Percentiles rank a stretch among this genome's conserved stretches.
These are phyloP conservation scores for Eurotiales sp. DNA, from an alignment of 2,329 filamentous ascomycete genomes.

Conservation along the genomic window DNA sequence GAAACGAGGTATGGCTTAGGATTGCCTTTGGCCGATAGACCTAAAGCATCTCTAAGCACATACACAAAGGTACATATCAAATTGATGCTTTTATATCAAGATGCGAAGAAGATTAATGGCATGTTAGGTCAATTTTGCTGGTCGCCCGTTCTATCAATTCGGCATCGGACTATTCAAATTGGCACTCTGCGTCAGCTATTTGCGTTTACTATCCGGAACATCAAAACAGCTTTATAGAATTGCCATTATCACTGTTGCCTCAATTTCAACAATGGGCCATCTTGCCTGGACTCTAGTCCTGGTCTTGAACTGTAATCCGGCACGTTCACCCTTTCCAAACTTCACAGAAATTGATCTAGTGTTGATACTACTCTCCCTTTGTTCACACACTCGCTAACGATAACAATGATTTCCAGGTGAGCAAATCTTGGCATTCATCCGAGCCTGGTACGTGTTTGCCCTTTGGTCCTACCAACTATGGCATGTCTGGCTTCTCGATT, in stretches of 20 bases:
- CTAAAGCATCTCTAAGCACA: slow-evolving; percentile 39
- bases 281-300: slow-evolving; percentile 49
- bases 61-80: slow-evolving; percentile 41
- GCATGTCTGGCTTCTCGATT: slow-evolving; percentile 51
- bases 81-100: background rate
- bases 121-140: slow-evolving; percentile 49
- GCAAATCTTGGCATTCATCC: slow-evolving; percentile 46
- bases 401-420: slow-evolving; percentile 16
- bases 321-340: slow-evolving; percentile 20
- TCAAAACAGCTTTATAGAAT: slow-evolving; percentile 44
- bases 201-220: slow-evolving; percentile 50
- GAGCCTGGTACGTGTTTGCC: slow-evolving; percentile 44
- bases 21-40: slow-evolving; percentile 44
- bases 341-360: background rate
- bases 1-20: slow-evolving; percentile 55
- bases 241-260: slow-evolving; percentile 45
- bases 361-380: no score
- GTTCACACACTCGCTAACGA: background rate
- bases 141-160: slow-evolving; percentile 53
- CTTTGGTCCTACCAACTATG: slow-evolving; percentile 49
- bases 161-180: slow-evolving; percentile 58
- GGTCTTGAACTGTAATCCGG: slow-evolving; percentile 50
- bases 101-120: background rate
- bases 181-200: slow-evolving; percentile 51
- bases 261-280: slow-evolving; percentile 45